A percentile compares a stretch with the other conserved stretches of the same genome.
Evolutionary conservation across 345 rosid species (phyloP).

Genomic region (Citrus cavaleriei): DNA sequence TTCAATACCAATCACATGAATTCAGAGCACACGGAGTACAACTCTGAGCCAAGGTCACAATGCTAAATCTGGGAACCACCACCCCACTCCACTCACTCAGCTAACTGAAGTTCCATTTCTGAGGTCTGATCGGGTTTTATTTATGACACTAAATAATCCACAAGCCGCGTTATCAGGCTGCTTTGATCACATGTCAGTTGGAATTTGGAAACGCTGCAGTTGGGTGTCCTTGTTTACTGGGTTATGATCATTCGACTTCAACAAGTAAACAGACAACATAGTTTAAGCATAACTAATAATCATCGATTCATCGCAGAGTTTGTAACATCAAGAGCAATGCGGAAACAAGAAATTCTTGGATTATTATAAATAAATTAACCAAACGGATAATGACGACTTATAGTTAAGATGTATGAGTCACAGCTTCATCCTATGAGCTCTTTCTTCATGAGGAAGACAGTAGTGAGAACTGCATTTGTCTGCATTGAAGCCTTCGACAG

Average conservation of each 20-base stretch:
- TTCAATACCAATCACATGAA: too few species aligned
- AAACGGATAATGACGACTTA: too few species aligned
- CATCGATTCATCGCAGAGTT: not conserved
- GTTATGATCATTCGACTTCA: not conserved
- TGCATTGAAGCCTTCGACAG: slow-evolving; percentile 1
- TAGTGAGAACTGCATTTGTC: not conserved
- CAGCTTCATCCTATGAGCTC: not conserved
- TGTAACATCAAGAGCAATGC: not conserved
- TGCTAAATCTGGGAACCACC: slow-evolving; percentile 31
- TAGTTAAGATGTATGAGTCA: not conserved
- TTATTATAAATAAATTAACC: too few species aligned
- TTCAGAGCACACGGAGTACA: slow-evolving; percentile 27
- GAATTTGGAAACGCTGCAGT: slow-evolving; percentile 34
- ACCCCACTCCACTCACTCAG: slow-evolving; percentile 41
- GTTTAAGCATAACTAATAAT: not conserved
- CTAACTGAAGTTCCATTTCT: slow-evolving; percentile 56
- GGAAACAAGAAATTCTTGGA: not conserved
- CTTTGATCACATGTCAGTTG: slow-evolving; percentile 42
- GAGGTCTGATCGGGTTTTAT: slow-evolving; percentile 33
- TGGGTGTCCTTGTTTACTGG: slow-evolving; percentile 37
- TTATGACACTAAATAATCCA: slow-evolving; percentile 30
- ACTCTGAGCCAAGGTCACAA: slow-evolving; percentile 33
- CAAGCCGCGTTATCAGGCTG: slow-evolving; percentile 39
- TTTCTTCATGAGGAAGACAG: slow-evolving; percentile 1
- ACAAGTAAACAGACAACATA: too few species aligned